phyloP scores from a whole-genome alignment of 805 yeast species.

The Spathaspora gorwiae region DNA sequence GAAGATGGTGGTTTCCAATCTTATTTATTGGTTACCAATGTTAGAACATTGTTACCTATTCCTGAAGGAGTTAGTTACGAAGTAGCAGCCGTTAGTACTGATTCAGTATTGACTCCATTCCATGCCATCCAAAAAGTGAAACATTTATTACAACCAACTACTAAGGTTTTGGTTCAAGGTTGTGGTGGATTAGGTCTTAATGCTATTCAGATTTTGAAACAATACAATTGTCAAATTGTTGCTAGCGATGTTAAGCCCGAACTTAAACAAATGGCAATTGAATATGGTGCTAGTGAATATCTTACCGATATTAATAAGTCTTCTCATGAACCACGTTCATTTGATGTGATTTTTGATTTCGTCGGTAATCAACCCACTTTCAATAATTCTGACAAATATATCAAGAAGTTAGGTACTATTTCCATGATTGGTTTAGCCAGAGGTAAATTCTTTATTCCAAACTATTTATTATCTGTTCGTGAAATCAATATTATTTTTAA shows the following conservation, averaged over 20 bases:
- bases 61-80: slow-evolving; percentile 36
- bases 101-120: slow-evolving; percentile 40
- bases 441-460: slow-evolving; percentile 23
- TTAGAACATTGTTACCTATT: slow-evolving; percentile 32
- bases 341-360: slow-evolving; percentile 38
- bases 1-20: slow-evolving; percentile 41
- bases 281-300: slow-evolving; percentile 40
- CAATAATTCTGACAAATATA: slow-evolving; percentile 25
- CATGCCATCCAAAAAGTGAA: slow-evolving; percentile 37
- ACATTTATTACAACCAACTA: slow-evolving; percentile 22
- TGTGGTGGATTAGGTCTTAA: slow-evolving; percentile 42
- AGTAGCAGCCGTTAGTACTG: slow-evolving; percentile 39
- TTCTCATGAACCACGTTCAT: slow-evolving; percentile 24
- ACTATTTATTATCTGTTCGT: slow-evolving; percentile 35
- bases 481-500: slow-evolving; percentile 37
- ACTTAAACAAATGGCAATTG: slow-evolving; percentile 20
- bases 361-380: slow-evolving; percentile 30
- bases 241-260: slow-evolving; percentile 30
- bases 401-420: slow-evolving; percentile 33
- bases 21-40: slow-evolving; percentile 32
- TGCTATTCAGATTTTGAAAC: slow-evolving; percentile 36
- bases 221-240: slow-evolving; percentile 29
- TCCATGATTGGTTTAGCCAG: slow-evolving; percentile 42
- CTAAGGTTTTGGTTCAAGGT: slow-evolving; percentile 36
- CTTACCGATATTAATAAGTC: slow-evolving; percentile 25